Evolutionary conservation across 2,329 filamentous ascomycete genomes (phyloP).

Genomic region (Aspergillus sergii): DNA sequence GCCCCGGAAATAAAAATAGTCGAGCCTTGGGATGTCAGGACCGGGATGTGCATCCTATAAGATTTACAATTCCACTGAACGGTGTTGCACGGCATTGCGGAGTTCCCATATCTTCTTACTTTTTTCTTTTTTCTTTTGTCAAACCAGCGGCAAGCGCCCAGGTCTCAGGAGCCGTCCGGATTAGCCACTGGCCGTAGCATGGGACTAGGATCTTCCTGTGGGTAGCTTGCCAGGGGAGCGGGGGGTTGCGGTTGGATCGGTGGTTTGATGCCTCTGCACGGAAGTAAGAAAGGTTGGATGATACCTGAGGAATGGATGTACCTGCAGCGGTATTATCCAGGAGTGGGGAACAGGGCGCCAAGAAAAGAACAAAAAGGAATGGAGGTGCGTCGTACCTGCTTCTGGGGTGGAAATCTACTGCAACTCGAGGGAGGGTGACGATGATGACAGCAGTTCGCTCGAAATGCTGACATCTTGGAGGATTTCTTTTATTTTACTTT

Average conservation of each 20-base stretch:
- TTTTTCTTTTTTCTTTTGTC: background rate
- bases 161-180: background rate
- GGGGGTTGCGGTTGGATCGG: background rate
- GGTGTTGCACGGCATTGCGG: background rate
- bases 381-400: background rate
- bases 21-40: background rate
- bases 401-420: background rate
- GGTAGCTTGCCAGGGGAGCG: background rate
- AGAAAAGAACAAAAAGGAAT: background rate
- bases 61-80: background rate
- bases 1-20: background rate
- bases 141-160: background rate
- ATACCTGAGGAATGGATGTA: too few species aligned
- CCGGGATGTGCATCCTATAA: background rate
- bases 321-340: too few species aligned
- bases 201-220: background rate
- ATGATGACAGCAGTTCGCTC: background rate
- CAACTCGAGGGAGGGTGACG: background rate
- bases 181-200: background rate
- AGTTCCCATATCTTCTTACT: background rate
- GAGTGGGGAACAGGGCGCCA: too few species aligned
- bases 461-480: background rate
- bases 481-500: background rate
- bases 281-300: background rate
- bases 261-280: background rate